Conservation (phyloP, 176 grass and related monocot genomes). For the Oryza nivara region DNA sequence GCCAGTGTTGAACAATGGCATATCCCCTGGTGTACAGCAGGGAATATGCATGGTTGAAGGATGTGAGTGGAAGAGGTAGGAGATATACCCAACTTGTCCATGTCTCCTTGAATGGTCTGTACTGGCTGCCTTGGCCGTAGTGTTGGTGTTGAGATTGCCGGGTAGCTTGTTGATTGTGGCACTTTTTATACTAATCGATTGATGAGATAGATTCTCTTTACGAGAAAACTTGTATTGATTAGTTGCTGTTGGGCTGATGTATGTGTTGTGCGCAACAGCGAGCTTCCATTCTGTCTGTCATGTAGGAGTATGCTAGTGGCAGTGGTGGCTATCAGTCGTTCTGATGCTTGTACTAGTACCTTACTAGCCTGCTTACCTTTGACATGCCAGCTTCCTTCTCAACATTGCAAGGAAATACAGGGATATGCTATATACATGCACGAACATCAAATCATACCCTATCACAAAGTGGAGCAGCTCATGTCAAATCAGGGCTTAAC, state of each 20-base stretch:
- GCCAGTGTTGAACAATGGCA: constrained; percentile 5
- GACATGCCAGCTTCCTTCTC: background rate
- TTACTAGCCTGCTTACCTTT: too few species aligned
- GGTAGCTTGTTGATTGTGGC: constrained; percentile 7
- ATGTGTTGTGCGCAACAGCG: constrained; percentile 11
- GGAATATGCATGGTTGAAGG: constrained; percentile 3
- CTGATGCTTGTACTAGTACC: background rate
- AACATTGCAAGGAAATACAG: background rate
- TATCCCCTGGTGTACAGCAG: constrained; percentile 18
- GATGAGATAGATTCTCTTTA: background rate
- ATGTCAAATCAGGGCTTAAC: background rate
- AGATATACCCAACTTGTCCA: constrained; percentile 38
- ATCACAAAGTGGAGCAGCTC: background rate
- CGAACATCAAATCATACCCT: background rate
- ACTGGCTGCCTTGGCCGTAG: constrained; percentile 14
- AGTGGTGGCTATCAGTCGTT: background rate
- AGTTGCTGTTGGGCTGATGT: constrained; percentile 10
- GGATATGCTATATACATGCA: background rate
- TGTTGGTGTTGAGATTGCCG: constrained; percentile 5
- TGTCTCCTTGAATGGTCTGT: constrained; percentile 27
- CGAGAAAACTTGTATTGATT: constrained; percentile 7
- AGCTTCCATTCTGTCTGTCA: constrained; percentile 18
- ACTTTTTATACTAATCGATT: background rate
- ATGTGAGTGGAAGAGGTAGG: constrained; percentile 18
- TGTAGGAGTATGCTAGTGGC: background rate